These are phyloP conservation scores for Cryptococcus jaspeensis DNA, from an alignment of 1,284 basidiomycete species.

Conservation along the genomic window DNA sequence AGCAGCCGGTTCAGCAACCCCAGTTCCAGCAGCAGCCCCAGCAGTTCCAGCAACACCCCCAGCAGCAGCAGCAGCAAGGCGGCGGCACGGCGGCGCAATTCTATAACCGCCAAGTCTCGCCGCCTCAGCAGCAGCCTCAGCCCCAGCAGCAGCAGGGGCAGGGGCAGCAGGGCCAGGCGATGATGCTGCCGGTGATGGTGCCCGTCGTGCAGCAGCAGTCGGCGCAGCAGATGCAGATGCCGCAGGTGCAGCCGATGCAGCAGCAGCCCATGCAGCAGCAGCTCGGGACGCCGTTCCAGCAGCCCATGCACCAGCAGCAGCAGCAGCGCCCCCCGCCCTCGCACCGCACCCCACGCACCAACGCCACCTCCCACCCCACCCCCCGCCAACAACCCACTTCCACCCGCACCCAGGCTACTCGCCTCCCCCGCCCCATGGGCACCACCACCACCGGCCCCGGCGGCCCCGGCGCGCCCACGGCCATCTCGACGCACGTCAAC, in stretches of 20 bases:
- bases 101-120: constrained; percentile 1
- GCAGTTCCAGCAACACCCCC: neutral
- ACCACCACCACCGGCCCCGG: neutral
- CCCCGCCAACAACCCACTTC: neutral
- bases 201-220: constrained; percentile 9
- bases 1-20: constrained; percentile 3
- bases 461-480: constrained; percentile 1
- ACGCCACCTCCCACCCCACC: constrained; percentile 5
- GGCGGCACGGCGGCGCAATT: neutral
- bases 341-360: neutral
- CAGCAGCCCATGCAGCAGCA: neutral
- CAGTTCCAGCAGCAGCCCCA: constrained; percentile 1
- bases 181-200: constrained; percentile 16
- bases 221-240: neutral
- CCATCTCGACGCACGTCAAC: constrained; percentile 7
- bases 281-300: too few relatives aligned
- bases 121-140: constrained; percentile 3
- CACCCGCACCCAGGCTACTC: constrained; percentile 2
- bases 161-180: constrained; percentile 1
- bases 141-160: neutral
- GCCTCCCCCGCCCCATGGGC: too few relatives aligned
- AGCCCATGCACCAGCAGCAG: too few relatives aligned
- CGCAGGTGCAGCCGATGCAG: neutral
- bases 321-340: neutral
- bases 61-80: constrained; percentile 6